Evolutionary conservation across 2,329 filamentous ascomycete genomes (phyloP), one percentile per base, ranked within the genome.

Genomic region (Cladosporium sp.): DNA sequence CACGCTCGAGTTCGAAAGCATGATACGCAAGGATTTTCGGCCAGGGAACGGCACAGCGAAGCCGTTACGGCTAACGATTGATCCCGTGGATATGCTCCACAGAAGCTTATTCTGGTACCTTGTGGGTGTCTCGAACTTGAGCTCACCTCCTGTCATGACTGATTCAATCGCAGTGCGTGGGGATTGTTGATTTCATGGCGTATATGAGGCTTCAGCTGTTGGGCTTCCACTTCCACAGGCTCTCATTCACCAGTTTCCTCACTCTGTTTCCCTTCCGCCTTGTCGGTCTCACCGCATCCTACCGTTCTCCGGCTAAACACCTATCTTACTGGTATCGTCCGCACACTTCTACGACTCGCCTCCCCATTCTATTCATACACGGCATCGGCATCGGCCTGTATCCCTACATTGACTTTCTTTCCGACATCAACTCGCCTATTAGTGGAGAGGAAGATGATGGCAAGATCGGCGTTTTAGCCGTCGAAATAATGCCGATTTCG

Each of bases 331-430:
- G 83, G 80, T 72, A 83, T 57, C 77, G 78, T 1, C 79, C 79
- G 5, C 84, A 87, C 60, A 79, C 73, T 1, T 82, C 79, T 1
- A 74, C 72, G 43, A 77, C 71, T 1, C 72, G 72, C 36, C 67
- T 78, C 0, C 85, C 84, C 0, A 66, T 88, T 7, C 66, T 88
- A 3, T 87, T 86, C 66, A 72, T 87, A 41, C 85, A 88, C 57
- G 85, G 85, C 15, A 85, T 87, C 42, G 83, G 84, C 36, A 74
- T 88, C 51, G 84, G 84, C 0, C 73, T 88, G 3, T 78, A 78
- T 61, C 77, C 82, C 0, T 85, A 87, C 57, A 68, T 75, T 9
- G 63, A 68, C 12, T 84, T 84, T 59, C 67, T 88, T 1, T 62
- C 67, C 29, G 73, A 77, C 45, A 64, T 86, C 32, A 72, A 74